Base-by-base conservation (phyloP, 495 filamentous ascomycete genomes). In the Penicillium fimorum region DNA sequence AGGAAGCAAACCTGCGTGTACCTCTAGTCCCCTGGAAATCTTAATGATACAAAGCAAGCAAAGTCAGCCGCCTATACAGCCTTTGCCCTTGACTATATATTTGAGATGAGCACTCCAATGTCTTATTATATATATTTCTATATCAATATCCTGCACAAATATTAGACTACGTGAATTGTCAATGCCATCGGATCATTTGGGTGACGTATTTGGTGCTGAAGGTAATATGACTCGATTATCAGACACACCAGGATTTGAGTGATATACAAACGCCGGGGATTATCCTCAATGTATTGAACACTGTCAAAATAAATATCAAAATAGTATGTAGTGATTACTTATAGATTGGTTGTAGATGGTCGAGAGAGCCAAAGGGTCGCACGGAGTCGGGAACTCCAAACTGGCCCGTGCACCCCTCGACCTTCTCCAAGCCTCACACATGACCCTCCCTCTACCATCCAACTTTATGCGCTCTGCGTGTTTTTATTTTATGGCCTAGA, bases 401-500 rank as follows among this genome's bases (percentile, higher is more conserved):
- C 27, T 66, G 66, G 66, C 40, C 66, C 52, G 66, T 68, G 66
- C 66, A 30, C 58, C 40, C 38, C 45, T 64, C 63, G 55, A 66
- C 66, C 59, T 64, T 54, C 52, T 54, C 52, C 52, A 63, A 59
- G 56, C 50, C 58, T 59, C 49, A 50, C 60, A 58, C 58, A 33
- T 60, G 49, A 60, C 54, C 62, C 44, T 67, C 57, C 38, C 45
- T 55, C 57, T 57, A 57, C 59, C 57, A 58, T 38, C 50, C 60
- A 63, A 53, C 48, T 58, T 46, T 24, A 69, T 75, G 68, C 61
- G 55, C 63, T 51, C 56, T 54, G 57, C 61, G 59, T 57, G 55
- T 67, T 61, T 58, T 64, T 56, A 58, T 68, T 62, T 61, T 63
- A 70, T 59, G 50, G 64, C 67, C 63, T 61, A 67, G 67, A 71